Percentiles rank a stretch among this genome's conserved stretches.
Conservation (phyloP, 768 basidiomycete genomes). For the Mrakia blollopis region DNA sequence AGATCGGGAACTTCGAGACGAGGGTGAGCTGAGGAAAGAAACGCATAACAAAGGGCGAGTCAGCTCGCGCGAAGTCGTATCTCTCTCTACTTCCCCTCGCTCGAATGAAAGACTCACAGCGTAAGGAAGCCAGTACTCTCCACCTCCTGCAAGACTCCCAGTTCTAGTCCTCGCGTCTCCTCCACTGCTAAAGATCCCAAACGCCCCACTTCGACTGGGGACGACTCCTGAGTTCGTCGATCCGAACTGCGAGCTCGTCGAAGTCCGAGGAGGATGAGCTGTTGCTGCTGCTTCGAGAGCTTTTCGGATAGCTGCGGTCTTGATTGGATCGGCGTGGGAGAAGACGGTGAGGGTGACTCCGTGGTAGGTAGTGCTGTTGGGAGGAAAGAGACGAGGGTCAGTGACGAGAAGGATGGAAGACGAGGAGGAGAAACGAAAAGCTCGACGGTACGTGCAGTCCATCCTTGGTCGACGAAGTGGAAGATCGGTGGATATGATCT, state of each 20-base stretch:
- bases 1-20: conserved; percentile 88
- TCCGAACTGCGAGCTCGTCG: neutral
- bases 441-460: conserved; percentile 33
- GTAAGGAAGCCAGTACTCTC: conserved; percentile 82
- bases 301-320: conserved; percentile 2
- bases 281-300: neutral
- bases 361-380: conserved; percentile 76
- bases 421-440: conserved; percentile 52
- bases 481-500: neutral
- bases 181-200: neutral
- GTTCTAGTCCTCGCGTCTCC: neutral
- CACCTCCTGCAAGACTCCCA: conserved; percentile 31
- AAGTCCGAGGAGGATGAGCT: neutral
- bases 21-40: conserved; percentile 42
- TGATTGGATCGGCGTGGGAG: conserved; percentile 79
- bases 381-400: conserved; percentile 65
- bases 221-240: neutral
- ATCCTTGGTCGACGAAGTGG: neutral
- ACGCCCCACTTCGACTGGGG: conserved; percentile 7
- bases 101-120: conserved; percentile 55
- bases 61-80: no score
- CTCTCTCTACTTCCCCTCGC: conserved; percentile 44
- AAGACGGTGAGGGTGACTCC: conserved; percentile 92
- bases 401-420: conserved; percentile 65
- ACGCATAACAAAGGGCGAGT: conserved; percentile 36